Base-by-base conservation (phyloP, 2,329 filamentous ascomycete genomes). In the Dissoconium aciculare region DNA sequence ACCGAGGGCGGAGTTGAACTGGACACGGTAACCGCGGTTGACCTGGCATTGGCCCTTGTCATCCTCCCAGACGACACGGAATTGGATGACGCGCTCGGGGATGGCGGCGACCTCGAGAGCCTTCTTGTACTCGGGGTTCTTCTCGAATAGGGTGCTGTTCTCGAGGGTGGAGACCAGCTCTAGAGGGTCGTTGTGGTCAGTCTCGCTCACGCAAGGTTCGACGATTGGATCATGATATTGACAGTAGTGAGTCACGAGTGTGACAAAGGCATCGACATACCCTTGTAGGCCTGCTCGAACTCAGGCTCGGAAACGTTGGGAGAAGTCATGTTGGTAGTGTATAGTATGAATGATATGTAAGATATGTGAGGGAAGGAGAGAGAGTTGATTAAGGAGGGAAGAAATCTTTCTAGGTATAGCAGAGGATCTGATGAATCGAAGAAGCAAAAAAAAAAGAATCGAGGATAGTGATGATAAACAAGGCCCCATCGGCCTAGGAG, bases 231-330 rank as follows among this genome's bases (percentile, higher is more conserved):
- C n/a, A n/a, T n/a, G n/a, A n/a, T n/a, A n/a, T n/a, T n/a, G n/a
- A n/a, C n/a, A n/a, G n/a, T n/a, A n/a, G n/a, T n/a, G n/a, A n/a
- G n/a, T n/a, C n/a, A n/a, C n/a, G n/a, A n/a, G n/a, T n/a, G n/a
- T n/a, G n/a, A n/a, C n/a, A n/a, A 8, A 23, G 19, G n/a, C 8
- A 23, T n/a, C 8, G 19, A 56, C 68, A 53, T 64, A 91, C 83
- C 83, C 60, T 84, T 82, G 74, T 92, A 92, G 54, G 87, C 87
- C 73, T 95, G 87, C 74, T 94, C 76, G 67, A 95, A 95, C 68
- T 98, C 87, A 54, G 89, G 87, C 73, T 95, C 87, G 42, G 66
- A 64, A 52, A 89, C 69, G 67, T 89, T 78, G 46, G 84, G 80
- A 43, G 48, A 49, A 28, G 14, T 38, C 23, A 30, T 15, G 19